Evolutionary conservation across 768 basidiomycete species (phyloP), one percentile per base, ranked within the genome.

Genomic region (Tephrocybe sp.): DNA sequence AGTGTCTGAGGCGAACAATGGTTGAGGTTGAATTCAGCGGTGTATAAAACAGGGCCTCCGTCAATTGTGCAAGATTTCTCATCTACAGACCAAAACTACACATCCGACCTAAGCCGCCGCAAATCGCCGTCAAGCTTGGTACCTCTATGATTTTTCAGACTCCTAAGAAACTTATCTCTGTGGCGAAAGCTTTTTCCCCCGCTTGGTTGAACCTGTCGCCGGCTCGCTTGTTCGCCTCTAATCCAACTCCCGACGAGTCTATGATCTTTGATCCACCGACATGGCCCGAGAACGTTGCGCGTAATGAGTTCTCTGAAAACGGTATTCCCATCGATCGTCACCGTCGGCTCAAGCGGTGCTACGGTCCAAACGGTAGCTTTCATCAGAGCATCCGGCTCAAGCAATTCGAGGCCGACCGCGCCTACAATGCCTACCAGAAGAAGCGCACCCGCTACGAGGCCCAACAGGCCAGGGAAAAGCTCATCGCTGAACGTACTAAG

Each of bases 141-240:
- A 24, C 31, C n/a, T n/a, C n/a, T 16, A 48, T 55, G 49, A 51
- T 51, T 5, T 43, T 51, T 9, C 30, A 43, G 16, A 44, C 26
- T 19, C 47, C 54, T 19, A 44, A 51, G 27, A 55, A 55, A 21
- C 37, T 55, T n/a, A n/a, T 55, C 16, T 28, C 42, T 39, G 46
- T 43, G n/a, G 53, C 44, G 13, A 51, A 44, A 30, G 41, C 38
- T n/a, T 44, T 43, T 11, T 30, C 46, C 31, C 44, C 39, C 13
- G 32, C 28, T 30, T 51, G 35, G 40, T 1, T 15, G 37, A 51
- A 51, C 44, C 32, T 52, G 31, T 47, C 53, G 26, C 53, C 53
- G 18, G 39, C 38, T 41, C 49, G 44, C 16, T 11, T 54, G 34
- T 54, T 54, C 41, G 27, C 42, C 18, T 28, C 42, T 18, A 27